These are phyloP conservation scores for Fusarium sp. DNA, from an alignment of 2,329 filamentous ascomycete genomes.

Conservation along the genomic window DNA sequence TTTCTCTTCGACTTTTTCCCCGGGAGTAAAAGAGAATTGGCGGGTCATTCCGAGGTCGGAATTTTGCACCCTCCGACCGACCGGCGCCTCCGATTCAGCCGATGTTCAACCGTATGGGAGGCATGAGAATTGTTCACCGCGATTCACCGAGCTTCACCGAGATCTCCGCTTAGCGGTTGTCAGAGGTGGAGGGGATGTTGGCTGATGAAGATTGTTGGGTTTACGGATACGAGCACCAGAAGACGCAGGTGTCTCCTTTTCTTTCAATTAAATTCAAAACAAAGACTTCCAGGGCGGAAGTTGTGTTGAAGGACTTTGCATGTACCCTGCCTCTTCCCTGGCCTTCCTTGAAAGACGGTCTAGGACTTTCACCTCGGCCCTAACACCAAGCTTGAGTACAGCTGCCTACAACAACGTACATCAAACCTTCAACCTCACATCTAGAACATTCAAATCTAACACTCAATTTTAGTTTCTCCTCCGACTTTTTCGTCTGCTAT, in stretches of 20 bases:
- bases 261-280: neutral
- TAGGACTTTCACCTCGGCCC: neutral
- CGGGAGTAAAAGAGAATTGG: slow-evolving; percentile 26
- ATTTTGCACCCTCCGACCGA: slow-evolving; percentile 46
- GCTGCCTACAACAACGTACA: neutral
- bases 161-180: slow-evolving; percentile 10
- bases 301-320: neutral
- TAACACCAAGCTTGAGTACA: neutral
- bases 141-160: slow-evolving; percentile 25
- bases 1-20: slow-evolving; percentile 43
- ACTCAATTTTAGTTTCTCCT: neutral
- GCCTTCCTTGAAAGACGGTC: neutral
- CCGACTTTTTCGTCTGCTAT: neutral
- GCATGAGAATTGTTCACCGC: neutral
- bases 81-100: slow-evolving; percentile 31
- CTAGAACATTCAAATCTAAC: neutral
- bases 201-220: neutral
- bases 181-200: neutral
- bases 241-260: neutral
- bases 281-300: neutral
- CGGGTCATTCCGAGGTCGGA: slow-evolving; percentile 47
- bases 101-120: slow-evolving; percentile 35
- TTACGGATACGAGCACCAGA: neutral
- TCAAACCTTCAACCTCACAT: neutral
- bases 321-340: neutral